These are phyloP conservation scores for Hygrophorus pudorinus DNA, from an alignment of 768 basidiomycete species.

Conservation along the genomic window DNA sequence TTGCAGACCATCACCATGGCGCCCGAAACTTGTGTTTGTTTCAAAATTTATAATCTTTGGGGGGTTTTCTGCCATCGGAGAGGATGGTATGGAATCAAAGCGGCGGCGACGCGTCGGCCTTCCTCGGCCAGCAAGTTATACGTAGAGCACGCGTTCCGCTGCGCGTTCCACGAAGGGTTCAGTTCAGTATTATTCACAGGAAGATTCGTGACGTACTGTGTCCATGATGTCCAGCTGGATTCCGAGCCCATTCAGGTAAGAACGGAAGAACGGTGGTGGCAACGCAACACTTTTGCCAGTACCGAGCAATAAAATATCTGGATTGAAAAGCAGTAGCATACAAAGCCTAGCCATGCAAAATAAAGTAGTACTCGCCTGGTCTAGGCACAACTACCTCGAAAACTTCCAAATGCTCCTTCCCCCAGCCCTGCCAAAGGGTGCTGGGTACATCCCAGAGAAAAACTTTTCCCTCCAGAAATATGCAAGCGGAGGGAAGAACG, in stretches of 20 bases:
- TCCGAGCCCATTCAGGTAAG: conserved; percentile 63
- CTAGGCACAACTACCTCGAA: conserved; percentile 77
- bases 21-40: no score
- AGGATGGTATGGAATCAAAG: conserved; percentile 61
- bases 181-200: neutral
- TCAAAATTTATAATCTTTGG: no score
- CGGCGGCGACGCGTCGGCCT: conserved; percentile 86
- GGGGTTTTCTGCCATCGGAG: conserved; percentile 37
- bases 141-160: conserved; percentile 92
- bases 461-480: conserved; percentile 80
- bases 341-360: neutral
- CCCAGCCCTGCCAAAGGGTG: conserved; percentile 60
- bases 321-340: neutral
- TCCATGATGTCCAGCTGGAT: conserved; percentile 32
- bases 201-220: conserved; percentile 40
- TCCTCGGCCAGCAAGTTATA: conserved; percentile 93
- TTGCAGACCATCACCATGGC: no score
- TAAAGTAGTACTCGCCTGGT: conserved; percentile 51
- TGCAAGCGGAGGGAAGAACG: conserved; percentile 61
- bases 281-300: conserved; percentile 68
- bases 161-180: neutral
- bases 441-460: conserved; percentile 84
- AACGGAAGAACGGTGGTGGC: conserved; percentile 56
- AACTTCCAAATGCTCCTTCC: conserved; percentile 60
- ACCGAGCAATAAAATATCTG: conserved; percentile 87